These are phyloP conservation scores for Boletus subcaerulescens DNA, from an alignment of 768 basidiomycete species.

Conservation along the genomic window DNA sequence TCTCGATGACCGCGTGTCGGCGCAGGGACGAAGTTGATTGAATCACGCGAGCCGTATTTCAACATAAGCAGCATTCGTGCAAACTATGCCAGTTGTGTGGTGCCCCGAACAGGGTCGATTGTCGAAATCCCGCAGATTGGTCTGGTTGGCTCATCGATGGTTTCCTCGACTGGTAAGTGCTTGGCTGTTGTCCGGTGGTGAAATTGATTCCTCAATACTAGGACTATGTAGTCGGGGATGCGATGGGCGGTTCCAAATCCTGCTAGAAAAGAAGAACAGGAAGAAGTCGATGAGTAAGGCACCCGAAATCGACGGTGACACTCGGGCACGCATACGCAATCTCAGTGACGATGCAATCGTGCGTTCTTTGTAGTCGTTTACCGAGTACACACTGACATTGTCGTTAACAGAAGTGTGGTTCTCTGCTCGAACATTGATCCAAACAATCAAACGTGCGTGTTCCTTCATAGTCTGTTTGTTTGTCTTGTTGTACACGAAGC, in stretches of 20 bases:
- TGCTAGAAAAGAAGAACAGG: conserved; percentile 17
- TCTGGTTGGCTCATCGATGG: conserved; percentile 20
- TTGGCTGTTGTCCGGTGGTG: background rate
- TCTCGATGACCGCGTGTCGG: conserved; percentile 23
- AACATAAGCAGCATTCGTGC: conserved; percentile 14
- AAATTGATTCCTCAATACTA: background rate
- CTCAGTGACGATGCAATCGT: conserved; percentile 24
- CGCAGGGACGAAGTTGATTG: conserved; percentile 25
- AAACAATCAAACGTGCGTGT: background rate
- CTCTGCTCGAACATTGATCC: background rate
- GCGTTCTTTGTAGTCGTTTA: background rate
- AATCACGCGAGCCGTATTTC: too few species aligned
- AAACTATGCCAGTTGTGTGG: conserved; percentile 21
- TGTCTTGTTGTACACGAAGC: conserved; percentile 45
- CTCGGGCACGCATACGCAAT: conserved; percentile 23
- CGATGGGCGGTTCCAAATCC: conserved; percentile 24
- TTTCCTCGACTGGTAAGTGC: conserved; percentile 24
- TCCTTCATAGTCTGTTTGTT: conserved; percentile 12
- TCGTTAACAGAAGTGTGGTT: conserved; percentile 9
- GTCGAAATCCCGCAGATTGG: conserved; percentile 9
- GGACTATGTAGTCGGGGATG: conserved; percentile 14
- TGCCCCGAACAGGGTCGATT: conserved; percentile 15
- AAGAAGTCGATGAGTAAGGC: conserved; percentile 1
- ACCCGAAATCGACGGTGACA: conserved; percentile 14
- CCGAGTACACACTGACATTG: background rate